phyloP scores from a whole-genome alignment of 2,329 filamentous ascomycete genomes.

The Cryphonectria radicalis region DNA sequence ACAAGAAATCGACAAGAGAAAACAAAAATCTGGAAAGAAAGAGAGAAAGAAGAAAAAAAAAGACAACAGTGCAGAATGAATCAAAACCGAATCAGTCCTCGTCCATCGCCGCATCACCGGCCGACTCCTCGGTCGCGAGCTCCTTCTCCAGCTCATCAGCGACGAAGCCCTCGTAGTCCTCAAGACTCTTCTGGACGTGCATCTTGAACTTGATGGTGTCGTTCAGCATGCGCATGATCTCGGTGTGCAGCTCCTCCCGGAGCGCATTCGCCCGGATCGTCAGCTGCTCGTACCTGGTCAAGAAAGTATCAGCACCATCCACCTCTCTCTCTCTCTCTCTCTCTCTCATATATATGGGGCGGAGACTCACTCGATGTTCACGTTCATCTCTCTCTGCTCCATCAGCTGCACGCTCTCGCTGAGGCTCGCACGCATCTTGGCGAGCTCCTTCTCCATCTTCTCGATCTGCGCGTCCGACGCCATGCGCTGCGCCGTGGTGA shows the following conservation, averaged over 20 bases:
- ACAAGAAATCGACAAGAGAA: not conserved
- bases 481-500: conserved; percentile 83
- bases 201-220: conserved; percentile 99
- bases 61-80: not conserved
- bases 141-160: conserved; percentile 91
- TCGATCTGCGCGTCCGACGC: conserved; percentile 93
- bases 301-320: conserved; percentile 15
- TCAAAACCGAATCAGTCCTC: conserved; percentile 44
- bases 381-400: conserved; percentile 95
- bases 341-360: too few species aligned
- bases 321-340: too few species aligned
- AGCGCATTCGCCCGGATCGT: conserved; percentile 81
- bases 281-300: conserved; percentile 82
- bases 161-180: conserved; percentile 93
- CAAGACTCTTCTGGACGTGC: conserved; percentile 88
- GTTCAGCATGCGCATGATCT: conserved; percentile 94
- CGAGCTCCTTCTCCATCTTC: conserved; percentile 98
- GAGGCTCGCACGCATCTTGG: conserved; percentile 83
- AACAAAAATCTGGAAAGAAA: not conserved
- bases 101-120: conserved; percentile 57
- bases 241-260: conserved; percentile 96
- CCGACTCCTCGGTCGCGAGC: conserved; percentile 66
- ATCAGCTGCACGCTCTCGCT: conserved; percentile 87
- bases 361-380: conserved; percentile 78
- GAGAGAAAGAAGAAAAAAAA: not conserved